Conservation (phyloP, 192 early-diverging fungal species). For the Podila clonocystis region DNA sequence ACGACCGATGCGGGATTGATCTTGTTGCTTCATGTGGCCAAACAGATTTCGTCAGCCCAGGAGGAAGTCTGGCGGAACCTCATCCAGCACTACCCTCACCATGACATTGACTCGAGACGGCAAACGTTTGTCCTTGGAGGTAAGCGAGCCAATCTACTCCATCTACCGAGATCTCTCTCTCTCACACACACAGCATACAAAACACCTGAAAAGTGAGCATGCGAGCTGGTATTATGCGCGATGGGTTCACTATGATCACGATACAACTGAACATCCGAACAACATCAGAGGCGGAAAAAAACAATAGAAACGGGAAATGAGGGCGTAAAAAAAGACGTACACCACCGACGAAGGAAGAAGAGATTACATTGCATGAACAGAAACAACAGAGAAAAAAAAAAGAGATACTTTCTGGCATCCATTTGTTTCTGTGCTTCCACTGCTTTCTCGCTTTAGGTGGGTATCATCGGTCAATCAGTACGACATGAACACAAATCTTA, state of each 20-base stretch:
- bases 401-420: neutral
- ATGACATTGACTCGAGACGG: slow-evolving; percentile 35
- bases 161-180: too few species aligned
- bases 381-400: neutral
- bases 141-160: slow-evolving; percentile 8
- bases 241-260: neutral
- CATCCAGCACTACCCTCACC: slow-evolving; percentile 32
- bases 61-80: slow-evolving; percentile 41
- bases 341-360: neutral
- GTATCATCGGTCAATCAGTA: neutral
- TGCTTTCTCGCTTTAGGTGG: too few species aligned
- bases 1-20: slow-evolving; percentile 14
- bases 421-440: neutral
- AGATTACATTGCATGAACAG: slow-evolving; percentile 18
- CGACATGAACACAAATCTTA: neutral
- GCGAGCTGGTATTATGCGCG: neutral
- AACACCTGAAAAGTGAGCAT: neutral
- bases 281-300: neutral
- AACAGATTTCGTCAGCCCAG: slow-evolving; percentile 54
- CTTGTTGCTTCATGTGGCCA: slow-evolving; percentile 49
- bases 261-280: slow-evolving; percentile 3
- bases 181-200: neutral
- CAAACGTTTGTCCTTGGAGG: slow-evolving; percentile 58
- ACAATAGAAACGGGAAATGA: slow-evolving; percentile 2
- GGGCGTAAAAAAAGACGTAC: slow-evolving; percentile 24